Conservation (phyloP, 176 grass and related monocot genomes). For the Triticum urartu region DNA sequence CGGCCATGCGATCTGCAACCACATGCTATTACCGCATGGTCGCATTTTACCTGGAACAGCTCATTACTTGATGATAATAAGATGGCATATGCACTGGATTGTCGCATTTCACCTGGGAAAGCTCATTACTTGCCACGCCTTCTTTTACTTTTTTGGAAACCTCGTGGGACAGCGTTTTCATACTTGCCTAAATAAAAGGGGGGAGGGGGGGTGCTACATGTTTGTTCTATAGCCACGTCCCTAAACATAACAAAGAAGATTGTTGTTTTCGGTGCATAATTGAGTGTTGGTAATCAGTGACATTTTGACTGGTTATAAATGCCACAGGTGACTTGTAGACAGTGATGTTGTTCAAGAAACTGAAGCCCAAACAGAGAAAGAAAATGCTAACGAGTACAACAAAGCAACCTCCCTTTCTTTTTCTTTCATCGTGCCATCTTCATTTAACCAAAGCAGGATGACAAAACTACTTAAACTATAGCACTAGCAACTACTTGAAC, state of each 20-base stretch:
- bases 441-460: neutral
- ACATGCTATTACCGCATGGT: too few relatives aligned
- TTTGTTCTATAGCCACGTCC: too few relatives aligned
- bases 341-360: neutral
- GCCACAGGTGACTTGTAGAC: neutral
- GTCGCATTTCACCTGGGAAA: too few relatives aligned
- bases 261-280: neutral
- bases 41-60: too few relatives aligned
- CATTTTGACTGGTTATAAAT: neutral
- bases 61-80: too few relatives aligned
- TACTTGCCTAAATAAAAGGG: too few relatives aligned
- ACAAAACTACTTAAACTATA: neutral
- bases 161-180: too few relatives aligned
- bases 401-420: neutral
- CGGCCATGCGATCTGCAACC: neutral
- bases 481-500: neutral
- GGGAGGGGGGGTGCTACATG: too few relatives aligned
- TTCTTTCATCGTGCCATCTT: neutral
- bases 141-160: too few relatives aligned
- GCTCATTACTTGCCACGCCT: too few relatives aligned
- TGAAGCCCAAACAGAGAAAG: neutral
- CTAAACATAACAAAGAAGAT: neutral
- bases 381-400: neutral
- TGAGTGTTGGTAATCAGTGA: neutral
- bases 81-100: too few relatives aligned